Base-by-base conservation (phyloP, 352 stramenopile species). In the Phytopythium litorale region DNA sequence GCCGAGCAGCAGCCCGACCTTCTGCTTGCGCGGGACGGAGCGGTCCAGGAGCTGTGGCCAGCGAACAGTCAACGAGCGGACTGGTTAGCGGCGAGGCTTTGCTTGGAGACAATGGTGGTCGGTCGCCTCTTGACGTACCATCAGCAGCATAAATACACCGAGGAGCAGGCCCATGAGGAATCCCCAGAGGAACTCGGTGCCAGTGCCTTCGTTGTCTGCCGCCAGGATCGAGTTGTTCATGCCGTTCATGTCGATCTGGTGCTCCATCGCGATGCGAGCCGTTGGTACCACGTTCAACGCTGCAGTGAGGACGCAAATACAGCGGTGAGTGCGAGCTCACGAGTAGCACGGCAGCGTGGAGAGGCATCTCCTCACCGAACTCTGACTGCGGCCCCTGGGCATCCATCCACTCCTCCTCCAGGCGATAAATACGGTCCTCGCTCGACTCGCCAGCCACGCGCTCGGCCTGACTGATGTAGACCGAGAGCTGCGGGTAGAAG, bases 351-450 rank as follows among this genome's bases (percentile, higher is more conserved):
- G 12, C 16, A 38, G 3, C 19, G 42, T 23, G 37, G 38, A 43
- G 33, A 43, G 18, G 15, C 45, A 57, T 3, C 16, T 1, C 37
- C 7, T 9, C 28, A 95, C 87, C 86, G 62, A 95, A 95, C 68
- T 95, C 87, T 1, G 87, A 95, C 53, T 95, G 82, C 4, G 87
- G 87, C n/a, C 87, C 87, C 50, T 95, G 87, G 13, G 83, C 71
- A 45, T 86, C 84, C 84, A 95, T 95, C 87, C 87, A 95, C 72
- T 95, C 84, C 57, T 95, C 87, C 68, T 95, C 87, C 13, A 95
- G 62, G 28, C 87, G 81, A 58, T 94, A 95, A 82, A 95, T 95
- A 68, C 84, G 84, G 67, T 95, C 84, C 62, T 95, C 87, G 55
- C 81, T 92, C 28, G 76, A 89, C 62, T 95, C 87, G 33, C 83